These are phyloP conservation scores for Podaxis sp. DNA, from an alignment of 768 basidiomycete species.

Conservation along the genomic window DNA sequence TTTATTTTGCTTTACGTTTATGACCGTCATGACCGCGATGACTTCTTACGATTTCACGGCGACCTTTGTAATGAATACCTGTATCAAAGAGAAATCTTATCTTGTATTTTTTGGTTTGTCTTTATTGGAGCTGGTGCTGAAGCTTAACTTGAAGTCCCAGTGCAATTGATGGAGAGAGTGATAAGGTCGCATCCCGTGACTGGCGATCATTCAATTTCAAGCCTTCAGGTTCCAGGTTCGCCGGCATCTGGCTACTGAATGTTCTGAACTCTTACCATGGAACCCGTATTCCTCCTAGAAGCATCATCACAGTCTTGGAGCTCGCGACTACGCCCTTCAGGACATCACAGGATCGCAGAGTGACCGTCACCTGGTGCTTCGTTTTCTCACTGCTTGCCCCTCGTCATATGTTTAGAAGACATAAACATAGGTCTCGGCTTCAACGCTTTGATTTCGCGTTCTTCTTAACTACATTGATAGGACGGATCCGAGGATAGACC, in stretches of 20 bases:
- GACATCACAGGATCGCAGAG: background rate
- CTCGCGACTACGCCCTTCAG: background rate
- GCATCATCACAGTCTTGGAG: background rate
- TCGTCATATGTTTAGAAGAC: background rate
- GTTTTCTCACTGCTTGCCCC: background rate
- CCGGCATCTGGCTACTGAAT: background rate
- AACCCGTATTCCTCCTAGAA: background rate
- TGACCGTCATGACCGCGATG: background rate
- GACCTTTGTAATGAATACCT: background rate
- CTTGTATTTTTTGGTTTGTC: background rate
- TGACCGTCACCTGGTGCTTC: background rate
- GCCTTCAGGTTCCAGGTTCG: too few relatives aligned
- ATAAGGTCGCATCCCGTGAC: too few relatives aligned
- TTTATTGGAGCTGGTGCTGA: too few relatives aligned
- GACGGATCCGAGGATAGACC: constrained; percentile 13
- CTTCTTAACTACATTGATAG: background rate
- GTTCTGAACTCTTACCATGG: background rate
- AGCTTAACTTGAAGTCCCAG: too few relatives aligned
- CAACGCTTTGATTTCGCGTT: background rate
- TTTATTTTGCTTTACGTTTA: background rate
- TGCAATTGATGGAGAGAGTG: too few relatives aligned
- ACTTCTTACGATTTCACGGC: background rate
- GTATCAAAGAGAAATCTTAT: background rate
- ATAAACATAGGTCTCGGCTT: background rate
- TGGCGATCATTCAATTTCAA: too few relatives aligned